Evolutionary conservation across 805 yeast species (phyloP).

Genomic region (Cyberlindnera suaveolens): DNA sequence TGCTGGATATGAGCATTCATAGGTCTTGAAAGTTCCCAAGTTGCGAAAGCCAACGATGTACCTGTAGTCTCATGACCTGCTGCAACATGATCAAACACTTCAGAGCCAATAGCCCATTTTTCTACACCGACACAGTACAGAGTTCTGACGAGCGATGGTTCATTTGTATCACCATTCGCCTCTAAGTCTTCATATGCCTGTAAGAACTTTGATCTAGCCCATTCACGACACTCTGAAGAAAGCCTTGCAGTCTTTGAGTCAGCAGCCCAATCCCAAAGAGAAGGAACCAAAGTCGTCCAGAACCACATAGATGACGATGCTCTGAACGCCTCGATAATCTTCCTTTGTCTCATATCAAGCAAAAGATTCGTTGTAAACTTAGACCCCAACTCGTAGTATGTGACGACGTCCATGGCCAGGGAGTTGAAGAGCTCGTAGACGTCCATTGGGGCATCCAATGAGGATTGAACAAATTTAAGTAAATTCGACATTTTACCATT

Average conservation of each 20-base stretch:
- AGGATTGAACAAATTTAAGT: slow-evolving; percentile 11
- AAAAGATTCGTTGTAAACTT: slow-evolving; percentile 41
- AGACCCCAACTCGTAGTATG: slow-evolving; percentile 53
- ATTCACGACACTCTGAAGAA: slow-evolving; percentile 33
- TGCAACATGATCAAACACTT: slow-evolving; percentile 57
- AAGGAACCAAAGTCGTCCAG: slow-evolving; percentile 58
- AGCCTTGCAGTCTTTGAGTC: slow-evolving; percentile 33
- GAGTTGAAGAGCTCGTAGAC: slow-evolving; percentile 60
- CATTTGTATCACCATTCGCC: slow-evolving; percentile 12
- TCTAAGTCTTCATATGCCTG: slow-evolving; percentile 17
- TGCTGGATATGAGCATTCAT: slow-evolving; percentile 39
- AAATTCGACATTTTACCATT: slow-evolving; percentile 27
- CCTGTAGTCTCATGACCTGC: slow-evolving; percentile 80
- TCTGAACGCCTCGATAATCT: slow-evolving; percentile 38
- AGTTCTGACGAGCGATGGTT: slow-evolving; percentile 15
- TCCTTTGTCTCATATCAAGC: slow-evolving; percentile 31
- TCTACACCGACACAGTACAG: slow-evolving; percentile 20
- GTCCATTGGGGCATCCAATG: slow-evolving; percentile 33
- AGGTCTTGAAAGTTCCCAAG: slow-evolving; percentile 54
- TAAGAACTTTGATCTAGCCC: slow-evolving; percentile 34
- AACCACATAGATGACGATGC: slow-evolving; percentile 55
- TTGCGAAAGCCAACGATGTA: slow-evolving; percentile 50
- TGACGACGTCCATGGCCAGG: slow-evolving; percentile 66
- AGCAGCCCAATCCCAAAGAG: slow-evolving; percentile 45
- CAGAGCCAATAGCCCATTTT: slow-evolving; percentile 35